A percentile compares a stretch with the other conserved stretches of the same genome.
Evolutionary conservation across 768 basidiomycete genomes (phyloP).

Genomic region (Cystobasidium onofrii): DNA sequence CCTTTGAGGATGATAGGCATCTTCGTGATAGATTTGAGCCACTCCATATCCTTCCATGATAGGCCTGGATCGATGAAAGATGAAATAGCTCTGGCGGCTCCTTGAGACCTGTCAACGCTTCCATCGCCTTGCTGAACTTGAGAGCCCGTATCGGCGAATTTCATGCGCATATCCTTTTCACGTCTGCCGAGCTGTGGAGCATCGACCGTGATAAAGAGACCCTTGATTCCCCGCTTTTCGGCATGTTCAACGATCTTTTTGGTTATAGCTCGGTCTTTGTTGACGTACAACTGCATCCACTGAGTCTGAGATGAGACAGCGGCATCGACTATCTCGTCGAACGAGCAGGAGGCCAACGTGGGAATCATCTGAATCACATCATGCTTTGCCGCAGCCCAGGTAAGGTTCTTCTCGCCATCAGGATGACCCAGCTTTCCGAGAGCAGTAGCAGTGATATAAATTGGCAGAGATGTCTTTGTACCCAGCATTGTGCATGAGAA

Average conservation of each 20-base stretch:
- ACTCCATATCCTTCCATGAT: constrained; percentile 73
- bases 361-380: constrained; percentile 79
- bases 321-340: constrained; percentile 88
- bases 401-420: constrained; percentile 84
- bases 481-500: constrained; percentile 60
- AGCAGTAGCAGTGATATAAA: constrained; percentile 58
- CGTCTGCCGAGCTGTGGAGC: constrained; percentile 90
- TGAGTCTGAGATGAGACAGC: constrained; percentile 60
- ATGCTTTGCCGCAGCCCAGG: constrained; percentile 74
- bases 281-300: constrained; percentile 77
- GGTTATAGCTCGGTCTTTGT: constrained; percentile 77
- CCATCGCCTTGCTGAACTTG: constrained; percentile 50
- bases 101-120: constrained; percentile 70
- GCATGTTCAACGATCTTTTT: constrained; percentile 81
- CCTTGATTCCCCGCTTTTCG: constrained; percentile 81
- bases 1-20: constrained; percentile 90
- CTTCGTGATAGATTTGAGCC: constrained; percentile 65
- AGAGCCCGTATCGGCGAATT: constrained; percentile 72
- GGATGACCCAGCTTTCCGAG: constrained; percentile 92
- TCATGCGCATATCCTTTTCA: constrained; percentile 92
- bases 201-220: constrained; percentile 59
- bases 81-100: constrained; percentile 87
- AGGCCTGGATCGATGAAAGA: constrained; percentile 91
- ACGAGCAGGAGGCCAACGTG: constrained; percentile 87
- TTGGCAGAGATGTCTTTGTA: constrained; percentile 62